These are phyloP conservation scores for Camellia japonica DNA, from an alignment of 148 eudicot genomes.

Conservation along the genomic window DNA sequence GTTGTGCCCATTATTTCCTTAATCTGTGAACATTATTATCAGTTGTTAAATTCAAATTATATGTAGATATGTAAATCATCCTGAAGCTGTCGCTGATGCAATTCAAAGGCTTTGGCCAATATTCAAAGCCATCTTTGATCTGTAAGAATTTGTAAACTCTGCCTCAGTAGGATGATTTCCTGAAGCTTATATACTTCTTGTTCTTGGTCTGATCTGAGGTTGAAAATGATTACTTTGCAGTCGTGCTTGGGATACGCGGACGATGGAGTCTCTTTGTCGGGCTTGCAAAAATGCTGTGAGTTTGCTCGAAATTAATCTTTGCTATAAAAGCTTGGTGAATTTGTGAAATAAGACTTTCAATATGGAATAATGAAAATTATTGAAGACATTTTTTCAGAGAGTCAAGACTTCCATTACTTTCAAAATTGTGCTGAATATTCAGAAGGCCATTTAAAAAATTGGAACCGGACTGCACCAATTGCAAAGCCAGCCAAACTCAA, in stretches of 20 bases:
- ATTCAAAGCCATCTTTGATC: constrained; percentile 90
- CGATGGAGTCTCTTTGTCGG: constrained; percentile 98
- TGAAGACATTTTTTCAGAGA: not conserved
- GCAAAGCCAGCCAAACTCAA: not conserved
- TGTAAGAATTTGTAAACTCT: constrained; percentile 44
- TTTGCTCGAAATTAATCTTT: constrained; percentile 22
- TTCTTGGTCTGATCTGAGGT: constrained; percentile 9
- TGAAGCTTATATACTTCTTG: not conserved
- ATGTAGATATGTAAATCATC: constrained; percentile 82
- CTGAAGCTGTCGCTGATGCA: constrained; percentile 99
- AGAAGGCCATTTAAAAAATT: not conserved
- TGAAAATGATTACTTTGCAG: constrained; percentile 41
- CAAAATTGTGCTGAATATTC: not conserved
- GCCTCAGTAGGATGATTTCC: not conserved
- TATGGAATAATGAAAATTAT: not conserved
- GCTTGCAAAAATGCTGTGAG: constrained; percentile 99
- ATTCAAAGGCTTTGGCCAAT: constrained; percentile 94
- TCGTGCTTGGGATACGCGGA: constrained; percentile 99
- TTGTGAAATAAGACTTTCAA: not conserved
- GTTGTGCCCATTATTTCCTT: constrained; percentile 5
- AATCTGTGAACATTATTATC: constrained; percentile 9
- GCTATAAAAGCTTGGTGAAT: constrained; percentile 4
- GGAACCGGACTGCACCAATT: not conserved
- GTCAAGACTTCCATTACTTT: not conserved
- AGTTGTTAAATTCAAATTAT: constrained; percentile 9